These are phyloP conservation scores for Capsicum rhomboideum DNA, from an alignment of 257 asterid species.

Conservation along the genomic window DNA sequence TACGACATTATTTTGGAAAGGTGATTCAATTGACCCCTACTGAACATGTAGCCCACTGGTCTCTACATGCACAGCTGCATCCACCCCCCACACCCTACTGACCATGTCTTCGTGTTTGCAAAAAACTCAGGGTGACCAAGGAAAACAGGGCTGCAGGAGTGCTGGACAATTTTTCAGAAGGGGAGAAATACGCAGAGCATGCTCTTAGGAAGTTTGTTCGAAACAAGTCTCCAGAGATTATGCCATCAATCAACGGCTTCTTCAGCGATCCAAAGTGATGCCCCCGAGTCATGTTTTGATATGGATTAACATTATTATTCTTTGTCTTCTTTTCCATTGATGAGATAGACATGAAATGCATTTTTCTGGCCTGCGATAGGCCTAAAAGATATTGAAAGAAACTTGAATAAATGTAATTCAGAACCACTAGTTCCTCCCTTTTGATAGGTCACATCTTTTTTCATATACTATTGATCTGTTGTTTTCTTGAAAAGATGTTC, in stretches of 20 bases:
- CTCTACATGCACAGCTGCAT: background rate
- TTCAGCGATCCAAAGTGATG: constrained; percentile 45
- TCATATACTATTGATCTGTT: background rate
- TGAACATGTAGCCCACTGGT: background rate
- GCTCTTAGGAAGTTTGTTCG: constrained; percentile 66
- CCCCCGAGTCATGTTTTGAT: background rate
- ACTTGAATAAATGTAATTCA: constrained; percentile 12
- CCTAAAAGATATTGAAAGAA: constrained; percentile 10
- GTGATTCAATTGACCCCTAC: background rate
- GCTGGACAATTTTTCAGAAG: constrained; percentile 65
- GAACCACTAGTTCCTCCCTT: background rate
- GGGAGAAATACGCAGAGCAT: constrained; percentile 62
- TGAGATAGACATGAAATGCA: constrained; percentile 1
- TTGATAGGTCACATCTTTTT: background rate
- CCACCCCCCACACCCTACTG: background rate
- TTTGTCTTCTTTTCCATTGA: background rate
- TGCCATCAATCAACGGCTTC: constrained; percentile 68
- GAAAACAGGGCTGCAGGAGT: constrained; percentile 79
- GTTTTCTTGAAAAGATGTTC: background rate
- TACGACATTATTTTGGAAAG: background rate
- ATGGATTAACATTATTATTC: background rate
- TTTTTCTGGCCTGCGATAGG: constrained; percentile 12
- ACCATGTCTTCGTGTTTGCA: background rate
- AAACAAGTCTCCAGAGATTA: constrained; percentile 55
- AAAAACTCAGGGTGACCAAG: constrained; percentile 53